Base-by-base conservation (phyloP, 768 basidiomycete genomes). In the Termitomyces heimii region DNA sequence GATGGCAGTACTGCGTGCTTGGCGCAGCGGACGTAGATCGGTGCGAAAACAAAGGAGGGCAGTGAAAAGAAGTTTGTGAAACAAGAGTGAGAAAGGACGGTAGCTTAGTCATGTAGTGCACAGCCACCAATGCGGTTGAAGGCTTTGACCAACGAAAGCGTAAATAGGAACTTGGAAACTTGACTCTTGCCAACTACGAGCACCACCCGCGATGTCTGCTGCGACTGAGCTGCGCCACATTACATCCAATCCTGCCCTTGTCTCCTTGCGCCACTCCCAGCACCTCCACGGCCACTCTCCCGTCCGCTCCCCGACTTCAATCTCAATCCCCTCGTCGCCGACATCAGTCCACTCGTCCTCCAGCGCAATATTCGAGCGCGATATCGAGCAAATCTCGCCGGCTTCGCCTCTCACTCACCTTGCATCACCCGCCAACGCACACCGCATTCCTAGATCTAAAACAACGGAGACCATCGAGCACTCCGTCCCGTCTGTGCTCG, bases 311-410 rank as follows among this genome's bases (percentile, higher is more conserved):
- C 86, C 88, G 1, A 76, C 74, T n/a, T 88, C 86, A 13, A 90
- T 89, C n/a, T 88, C 86, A 13, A 90, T 90, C 57, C 88, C 88
- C 0, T 89, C 86, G 16, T 88, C 86, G 1, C 89, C 89, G 3
- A 88, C 88, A 20, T 89, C 88, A 34, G 82, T 89, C 2, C 80
- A 89, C 64, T 93, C 90, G 0, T 90, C 89, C 0, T 90, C 89
- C 0, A 93, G 91, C 0, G 92, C 92, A 37, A 95, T 94, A 56
- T 95, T 95, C 59, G 92, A 95, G 71, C 84, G 92, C 35, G 92
- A 95, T 68, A 92, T 95, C 61, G 92, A 94, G 62, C 86, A 86
- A 62, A 68, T 71, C 49, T 70, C 71, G 0, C 24, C 71, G 78
- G 1, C 54, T n/a, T 57, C 68, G 67, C 55, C 62, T 64, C 54